Percentiles rank a stretch among this genome's conserved stretches.
Evolutionary conservation across 1,284 basidiomycete genomes (phyloP).

Genomic region (Microstroma glucosiphilum): DNA sequence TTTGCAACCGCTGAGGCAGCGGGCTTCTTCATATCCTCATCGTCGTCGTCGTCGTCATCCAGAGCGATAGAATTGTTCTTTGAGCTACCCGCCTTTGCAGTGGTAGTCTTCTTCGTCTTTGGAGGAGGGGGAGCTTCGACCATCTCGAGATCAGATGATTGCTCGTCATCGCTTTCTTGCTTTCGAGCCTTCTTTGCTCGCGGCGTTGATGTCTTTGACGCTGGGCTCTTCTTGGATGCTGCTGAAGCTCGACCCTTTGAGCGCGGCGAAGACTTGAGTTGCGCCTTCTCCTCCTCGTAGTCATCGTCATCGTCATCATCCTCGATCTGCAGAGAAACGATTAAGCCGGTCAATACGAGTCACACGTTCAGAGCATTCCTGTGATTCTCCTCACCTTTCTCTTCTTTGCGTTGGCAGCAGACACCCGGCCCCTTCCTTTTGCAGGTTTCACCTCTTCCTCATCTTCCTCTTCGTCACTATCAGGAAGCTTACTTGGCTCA

Average conservation of each 20-base stretch:
- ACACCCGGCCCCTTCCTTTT: slow-evolving; percentile 19
- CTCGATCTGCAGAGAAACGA: slow-evolving; percentile 37
- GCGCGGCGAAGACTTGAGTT: not conserved
- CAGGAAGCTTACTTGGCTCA: slow-evolving; percentile 14
- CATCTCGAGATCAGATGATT: slow-evolving; percentile 41
- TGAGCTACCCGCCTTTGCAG: slow-evolving; percentile 5
- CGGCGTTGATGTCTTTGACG: slow-evolving; percentile 2
- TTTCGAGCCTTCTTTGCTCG: slow-evolving; percentile 17
- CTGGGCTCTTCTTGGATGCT: slow-evolving; percentile 2
- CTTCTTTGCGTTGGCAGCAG: slow-evolving; percentile 15
- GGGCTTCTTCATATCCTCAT: slow-evolving; percentile 17
- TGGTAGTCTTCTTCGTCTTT: slow-evolving; percentile 23
- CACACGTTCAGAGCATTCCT: slow-evolving; percentile 14
- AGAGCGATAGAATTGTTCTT: not conserved
- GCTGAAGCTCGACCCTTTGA: not conserved
- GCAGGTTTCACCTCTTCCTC: slow-evolving; percentile 34
- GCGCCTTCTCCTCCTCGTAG: slow-evolving; percentile 16
- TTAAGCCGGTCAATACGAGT: slow-evolving; percentile 3
- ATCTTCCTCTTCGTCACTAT: slow-evolving; percentile 41
- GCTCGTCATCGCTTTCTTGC: slow-evolving; percentile 17
- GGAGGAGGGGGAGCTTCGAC: slow-evolving; percentile 20
- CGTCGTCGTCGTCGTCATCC: slow-evolving; percentile 26
- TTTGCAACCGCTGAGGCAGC: slow-evolving; percentile 13
- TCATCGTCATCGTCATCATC: slow-evolving; percentile 19
- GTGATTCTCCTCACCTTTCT: slow-evolving; percentile 17